A percentile compares a stretch with the other conserved stretches of the same genome.
Conservation (phyloP, 441 rosid genomes). For the Aquilaria agallochum region DNA sequence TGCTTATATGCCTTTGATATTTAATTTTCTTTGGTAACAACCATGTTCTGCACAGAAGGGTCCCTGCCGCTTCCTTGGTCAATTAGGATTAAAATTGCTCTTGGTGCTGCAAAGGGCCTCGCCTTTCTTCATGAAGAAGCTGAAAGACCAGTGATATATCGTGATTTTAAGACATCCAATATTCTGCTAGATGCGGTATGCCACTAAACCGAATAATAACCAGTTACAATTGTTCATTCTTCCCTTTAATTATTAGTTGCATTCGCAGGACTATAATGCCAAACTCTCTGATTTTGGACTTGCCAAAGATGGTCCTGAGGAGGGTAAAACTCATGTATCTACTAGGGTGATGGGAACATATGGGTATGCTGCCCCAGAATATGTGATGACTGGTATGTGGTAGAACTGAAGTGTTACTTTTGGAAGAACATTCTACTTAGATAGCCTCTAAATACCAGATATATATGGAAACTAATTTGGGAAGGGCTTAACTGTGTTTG, state of each 20-base stretch:
- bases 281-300: constrained; percentile 74
- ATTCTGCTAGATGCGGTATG: constrained; percentile 62
- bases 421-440: background rate
- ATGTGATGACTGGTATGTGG: constrained; percentile 68
- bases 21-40: constrained; percentile 31
- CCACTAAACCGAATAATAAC: constrained; percentile 4
- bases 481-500: too few species aligned
- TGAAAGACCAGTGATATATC: constrained; percentile 68
- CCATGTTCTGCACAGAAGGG: constrained; percentile 48
- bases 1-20: constrained; percentile 8
- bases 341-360: constrained; percentile 79
- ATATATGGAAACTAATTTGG: too few species aligned
- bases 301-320: constrained; percentile 77
- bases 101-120: constrained; percentile 72
- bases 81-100: constrained; percentile 63
- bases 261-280: constrained; percentile 60
- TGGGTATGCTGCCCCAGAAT: constrained; percentile 78
- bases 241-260: constrained; percentile 2
- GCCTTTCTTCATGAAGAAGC: constrained; percentile 78
- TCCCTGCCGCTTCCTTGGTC: constrained; percentile 79
- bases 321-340: constrained; percentile 68
- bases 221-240: background rate
- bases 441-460: too few species aligned
- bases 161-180: constrained; percentile 71
- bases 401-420: background rate